These are phyloP conservation scores for Pythium monospermum DNA, from an alignment of 352 stramenopile species.

Conservation along the genomic window DNA sequence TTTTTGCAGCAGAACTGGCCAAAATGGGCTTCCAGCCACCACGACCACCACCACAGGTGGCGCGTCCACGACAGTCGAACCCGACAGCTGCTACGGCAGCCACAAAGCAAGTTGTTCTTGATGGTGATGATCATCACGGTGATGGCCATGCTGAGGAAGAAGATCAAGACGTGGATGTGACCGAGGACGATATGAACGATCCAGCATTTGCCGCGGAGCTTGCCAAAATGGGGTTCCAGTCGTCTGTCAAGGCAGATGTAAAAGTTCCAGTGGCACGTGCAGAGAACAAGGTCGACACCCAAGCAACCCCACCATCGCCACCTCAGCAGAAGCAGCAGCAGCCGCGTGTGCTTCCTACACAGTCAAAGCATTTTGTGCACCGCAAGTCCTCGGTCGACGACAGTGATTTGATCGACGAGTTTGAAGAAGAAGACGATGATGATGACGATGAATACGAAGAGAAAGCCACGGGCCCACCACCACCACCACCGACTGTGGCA, in stretches of 20 bases:
- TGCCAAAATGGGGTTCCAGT: constrained; percentile 32
- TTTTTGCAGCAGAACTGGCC: constrained; percentile 37
- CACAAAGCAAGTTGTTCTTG: no score
- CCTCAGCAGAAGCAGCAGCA: no score
- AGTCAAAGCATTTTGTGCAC: background rate
- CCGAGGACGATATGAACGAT: constrained; percentile 53
- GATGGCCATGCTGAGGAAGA: no score
- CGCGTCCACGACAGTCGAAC: background rate
- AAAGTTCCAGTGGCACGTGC: no score
- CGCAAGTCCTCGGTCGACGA: constrained; percentile 34
- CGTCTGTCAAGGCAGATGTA: no score
- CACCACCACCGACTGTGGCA: no score
- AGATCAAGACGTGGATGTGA: constrained; percentile 44
- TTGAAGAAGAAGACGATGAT: constrained; percentile 48
- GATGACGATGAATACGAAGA: background rate
- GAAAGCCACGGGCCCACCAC: no score
- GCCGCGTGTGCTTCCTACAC: no score
- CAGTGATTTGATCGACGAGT: constrained; percentile 61
- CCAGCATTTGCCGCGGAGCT: constrained; percentile 44
- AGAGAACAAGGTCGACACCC: no score
- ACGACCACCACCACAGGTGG: background rate
- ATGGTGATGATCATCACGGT: no score
- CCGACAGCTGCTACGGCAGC: background rate
- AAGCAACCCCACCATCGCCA: no score
- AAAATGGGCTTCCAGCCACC: constrained; percentile 31